phyloP scores from a whole-genome alignment of 169 alveolate species.

The Plasmodium chabaudi region DNA sequence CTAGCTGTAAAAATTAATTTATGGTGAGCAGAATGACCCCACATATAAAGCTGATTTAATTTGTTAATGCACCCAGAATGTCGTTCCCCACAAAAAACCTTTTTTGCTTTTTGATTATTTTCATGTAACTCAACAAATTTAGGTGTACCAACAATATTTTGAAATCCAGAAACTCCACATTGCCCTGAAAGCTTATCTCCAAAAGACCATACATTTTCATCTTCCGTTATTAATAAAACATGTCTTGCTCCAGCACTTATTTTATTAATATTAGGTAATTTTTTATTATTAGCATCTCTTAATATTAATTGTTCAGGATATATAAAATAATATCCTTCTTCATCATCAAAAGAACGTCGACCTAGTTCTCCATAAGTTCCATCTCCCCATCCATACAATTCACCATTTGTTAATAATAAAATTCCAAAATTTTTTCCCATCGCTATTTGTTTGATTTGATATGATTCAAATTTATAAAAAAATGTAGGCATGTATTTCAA shows the following conservation, averaged over 20 bases:
- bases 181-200: slow-evolving; percentile 90
- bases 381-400: slow-evolving; percentile 86
- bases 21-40: slow-evolving; percentile 92
- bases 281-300: slow-evolving; percentile 74
- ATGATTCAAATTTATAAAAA: slow-evolving; percentile 77
- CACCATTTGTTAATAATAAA: slow-evolving; percentile 78
- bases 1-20: slow-evolving; percentile 88
- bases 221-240: slow-evolving; percentile 84
- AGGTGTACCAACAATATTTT: slow-evolving; percentile 76
- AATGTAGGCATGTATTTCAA: slow-evolving; percentile 80
- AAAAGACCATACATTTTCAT: slow-evolving; percentile 83
- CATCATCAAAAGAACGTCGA: slow-evolving; percentile 43
- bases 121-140: slow-evolving; percentile 78
- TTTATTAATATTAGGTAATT: slow-evolving; percentile 67
- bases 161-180: slow-evolving; percentile 87
- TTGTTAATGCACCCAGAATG: slow-evolving; percentile 87
- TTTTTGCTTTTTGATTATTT: slow-evolving; percentile 77
- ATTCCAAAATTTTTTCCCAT: slow-evolving; percentile 83
- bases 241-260: slow-evolving; percentile 88
- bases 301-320: slow-evolving; percentile 77
- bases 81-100: slow-evolving; percentile 85
- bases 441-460: slow-evolving; percentile 81
- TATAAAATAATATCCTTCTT: slow-evolving; percentile 68
- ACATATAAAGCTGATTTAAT: slow-evolving; percentile 86
- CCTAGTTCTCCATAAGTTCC: slow-evolving; percentile 86